Base-by-base conservation (phyloP, 129 eudicot species). In the Silybum marianum region DNA sequence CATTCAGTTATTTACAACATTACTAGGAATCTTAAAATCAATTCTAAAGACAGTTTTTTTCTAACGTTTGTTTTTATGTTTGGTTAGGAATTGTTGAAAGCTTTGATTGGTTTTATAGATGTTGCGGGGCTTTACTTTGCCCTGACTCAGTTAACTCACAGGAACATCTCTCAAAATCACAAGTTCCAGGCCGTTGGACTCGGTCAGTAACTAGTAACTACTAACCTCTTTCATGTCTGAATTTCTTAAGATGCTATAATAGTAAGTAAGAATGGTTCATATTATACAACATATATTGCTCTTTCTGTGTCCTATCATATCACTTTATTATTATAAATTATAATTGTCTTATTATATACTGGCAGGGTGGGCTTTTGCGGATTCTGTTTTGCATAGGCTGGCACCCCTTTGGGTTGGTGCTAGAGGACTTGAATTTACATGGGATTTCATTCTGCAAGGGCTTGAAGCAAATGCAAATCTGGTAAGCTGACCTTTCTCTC, bases 341-440 rank as follows among this genome's bases (percentile, higher is more conserved):
- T n/a, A n/a, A n/a, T n/a, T n/a, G n/a, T n/a, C n/a, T n/a, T n/a
- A n/a, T n/a, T n/a, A 6, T 26, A 26, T 26, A 26, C 84, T 26
- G 72, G 80, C 92, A 95, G 99, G 99, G 24, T 95, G 99, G 99
- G 98, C 99, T 69, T 95, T 95, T 87, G 99, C 99, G 72, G 98
- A 95, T 85, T 84, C 99, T 80, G 91, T 95, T 84, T 88, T 95
- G 81, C 99, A 95, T 78, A 89, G 99, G 75, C 81, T 95, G 84
- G 97, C 93, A 73, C 99, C 99, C 34, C 97, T 95, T 78, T 95
- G 99, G 99, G 95, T 95, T n/a, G 99, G 99, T 85, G 99, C 99
- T 26, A 91, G 98, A 85, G 99, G 99, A 69, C 81, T 95, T 78
- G 99, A 95, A 80, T 95, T 95, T 71, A 95, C 99, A 23, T 95